A percentile compares a stretch with the other conserved stretches of the same genome.
Conservation (phyloP, 164 flowering plant species). For the Kalanchoe fedtschenkoi region DNA sequence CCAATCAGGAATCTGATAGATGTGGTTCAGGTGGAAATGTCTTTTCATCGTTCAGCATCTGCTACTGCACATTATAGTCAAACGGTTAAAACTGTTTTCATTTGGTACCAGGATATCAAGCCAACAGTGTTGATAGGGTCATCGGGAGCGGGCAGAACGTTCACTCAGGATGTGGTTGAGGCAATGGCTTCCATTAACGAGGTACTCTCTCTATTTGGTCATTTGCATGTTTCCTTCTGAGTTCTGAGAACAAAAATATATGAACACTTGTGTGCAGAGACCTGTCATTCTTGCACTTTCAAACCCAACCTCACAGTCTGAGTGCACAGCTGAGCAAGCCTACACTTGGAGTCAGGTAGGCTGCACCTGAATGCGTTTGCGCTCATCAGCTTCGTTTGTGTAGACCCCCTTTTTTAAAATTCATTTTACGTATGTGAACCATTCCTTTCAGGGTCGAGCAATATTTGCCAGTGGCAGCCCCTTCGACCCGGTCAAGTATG, state of each 20-base stretch:
- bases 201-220: slow-evolving; percentile 15
- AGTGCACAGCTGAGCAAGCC: slow-evolving; percentile 61
- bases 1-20: slow-evolving; percentile 57
- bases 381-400: neutral
- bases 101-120: slow-evolving; percentile 29
- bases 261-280: slow-evolving; percentile 22
- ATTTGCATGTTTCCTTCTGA: slow-evolving; percentile 5
- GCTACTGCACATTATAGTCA: neutral
- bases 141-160: slow-evolving; percentile 47
- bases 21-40: slow-evolving; percentile 60
- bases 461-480: slow-evolving; percentile 23
- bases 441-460: slow-evolving; percentile 15
- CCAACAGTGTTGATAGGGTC: slow-evolving; percentile 59
- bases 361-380: no score
- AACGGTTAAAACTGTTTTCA: neutral
- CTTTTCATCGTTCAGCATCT: slow-evolving; percentile 9
- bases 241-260: neutral
- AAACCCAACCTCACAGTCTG: slow-evolving; percentile 60
- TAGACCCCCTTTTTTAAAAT: no score
- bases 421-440: neutral
- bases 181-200: slow-evolving; percentile 51
- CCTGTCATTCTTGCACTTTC: slow-evolving; percentile 54
- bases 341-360: slow-evolving; percentile 46
- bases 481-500: slow-evolving; percentile 17
- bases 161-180: slow-evolving; percentile 53